Evolutionary conservation across 2,329 filamentous ascomycete species (phyloP).

Genomic region (Microcyclospora tardicrescens): DNA sequence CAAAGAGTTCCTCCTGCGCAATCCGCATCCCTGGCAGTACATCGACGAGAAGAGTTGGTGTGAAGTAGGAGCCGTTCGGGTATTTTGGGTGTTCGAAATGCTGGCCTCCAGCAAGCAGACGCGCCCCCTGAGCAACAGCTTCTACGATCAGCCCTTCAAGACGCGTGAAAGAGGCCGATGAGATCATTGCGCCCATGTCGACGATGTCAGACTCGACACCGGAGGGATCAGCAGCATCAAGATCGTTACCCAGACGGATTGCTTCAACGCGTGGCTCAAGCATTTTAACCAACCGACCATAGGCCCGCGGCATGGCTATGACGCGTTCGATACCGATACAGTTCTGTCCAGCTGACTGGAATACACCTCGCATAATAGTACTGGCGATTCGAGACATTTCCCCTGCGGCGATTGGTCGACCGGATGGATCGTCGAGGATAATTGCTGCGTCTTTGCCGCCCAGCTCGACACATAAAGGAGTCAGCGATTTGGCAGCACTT

Average conservation of each 20-base stretch:
- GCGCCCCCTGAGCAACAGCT: slow-evolving; percentile 66
- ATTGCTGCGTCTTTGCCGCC: slow-evolving; percentile 92
- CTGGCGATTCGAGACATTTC: slow-evolving; percentile 60
- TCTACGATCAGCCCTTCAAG: slow-evolving; percentile 66
- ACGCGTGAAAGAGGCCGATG: slow-evolving; percentile 57
- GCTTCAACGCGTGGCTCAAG: slow-evolving; percentile 61
- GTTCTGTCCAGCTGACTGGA: slow-evolving; percentile 93
- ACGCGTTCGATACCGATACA: slow-evolving; percentile 95
- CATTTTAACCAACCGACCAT: slow-evolving; percentile 56
- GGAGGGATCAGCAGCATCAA: slow-evolving; percentile 33
- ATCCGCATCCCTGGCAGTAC: slow-evolving; percentile 78
- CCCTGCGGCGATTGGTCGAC: slow-evolving; percentile 16
- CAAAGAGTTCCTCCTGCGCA: slow-evolving; percentile 84
- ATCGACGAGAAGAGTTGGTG: slow-evolving; percentile 79
- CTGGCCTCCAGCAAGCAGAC: slow-evolving; percentile 67
- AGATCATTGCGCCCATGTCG: slow-evolving; percentile 87
- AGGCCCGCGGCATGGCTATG: slow-evolving; percentile 64
- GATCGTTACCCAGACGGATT: slow-evolving; percentile 61
- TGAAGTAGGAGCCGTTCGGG: slow-evolving; percentile 78
- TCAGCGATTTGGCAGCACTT: slow-evolving; percentile 75
- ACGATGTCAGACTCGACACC: slow-evolving; percentile 28
- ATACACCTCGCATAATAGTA: slow-evolving; percentile 80
- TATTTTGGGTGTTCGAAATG: slow-evolving; percentile 59
- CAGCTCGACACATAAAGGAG: slow-evolving; percentile 76
- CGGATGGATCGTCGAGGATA: slow-evolving; percentile 62